phyloP scores from a whole-genome alignment of 2,329 filamentous ascomycete species.

The Cladophialophora exuberans region DNA sequence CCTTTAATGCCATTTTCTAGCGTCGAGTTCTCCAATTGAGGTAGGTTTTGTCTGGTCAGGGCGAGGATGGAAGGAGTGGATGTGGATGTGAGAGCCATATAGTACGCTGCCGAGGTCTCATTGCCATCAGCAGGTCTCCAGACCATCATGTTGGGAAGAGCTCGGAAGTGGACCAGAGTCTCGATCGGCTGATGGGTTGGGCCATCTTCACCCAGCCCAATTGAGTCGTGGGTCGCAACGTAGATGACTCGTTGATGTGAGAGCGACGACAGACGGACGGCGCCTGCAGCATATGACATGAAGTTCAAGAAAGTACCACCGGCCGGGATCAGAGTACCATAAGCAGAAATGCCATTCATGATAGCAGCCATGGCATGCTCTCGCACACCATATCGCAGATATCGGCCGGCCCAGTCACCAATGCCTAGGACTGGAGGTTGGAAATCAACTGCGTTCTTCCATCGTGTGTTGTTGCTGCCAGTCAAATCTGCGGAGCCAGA shows the following conservation, averaged over 20 bases:
- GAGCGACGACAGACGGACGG: constrained; percentile 89
- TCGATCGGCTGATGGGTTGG: constrained; percentile 99
- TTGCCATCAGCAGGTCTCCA: constrained; percentile 99
- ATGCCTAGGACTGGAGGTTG: constrained; percentile 85
- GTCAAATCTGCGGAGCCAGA: constrained; percentile 98
- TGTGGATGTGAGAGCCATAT: constrained; percentile 87
- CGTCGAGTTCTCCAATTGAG: constrained; percentile 92
- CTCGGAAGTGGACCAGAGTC: constrained; percentile 97
- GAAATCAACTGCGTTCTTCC: constrained; percentile 97
- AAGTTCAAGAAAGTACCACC: constrained; percentile 99
- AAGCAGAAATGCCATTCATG: constrained; percentile 81
- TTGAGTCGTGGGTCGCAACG: constrained; percentile 98
- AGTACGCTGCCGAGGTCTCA: constrained; percentile 97
- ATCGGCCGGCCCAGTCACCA: constrained; percentile 88
- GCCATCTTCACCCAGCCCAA: constrained; percentile 97
- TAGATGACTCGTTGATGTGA: constrained; percentile 91
- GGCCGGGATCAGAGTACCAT: constrained; percentile 92
- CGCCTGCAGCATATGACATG: constrained; percentile 94
- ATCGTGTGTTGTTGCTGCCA: constrained; percentile 96
- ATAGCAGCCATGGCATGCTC: constrained; percentile 57
- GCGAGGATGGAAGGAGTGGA: constrained; percentile 91
- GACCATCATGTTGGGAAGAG: constrained; percentile 98
- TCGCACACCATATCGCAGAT: constrained; percentile 62
- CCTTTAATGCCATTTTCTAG: constrained; percentile 91
- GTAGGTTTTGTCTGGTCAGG: constrained; percentile 96